Evolutionary conservation across 2,329 filamentous ascomycete species (phyloP).

Genomic region (Ceratocystiopsis sp.): DNA sequence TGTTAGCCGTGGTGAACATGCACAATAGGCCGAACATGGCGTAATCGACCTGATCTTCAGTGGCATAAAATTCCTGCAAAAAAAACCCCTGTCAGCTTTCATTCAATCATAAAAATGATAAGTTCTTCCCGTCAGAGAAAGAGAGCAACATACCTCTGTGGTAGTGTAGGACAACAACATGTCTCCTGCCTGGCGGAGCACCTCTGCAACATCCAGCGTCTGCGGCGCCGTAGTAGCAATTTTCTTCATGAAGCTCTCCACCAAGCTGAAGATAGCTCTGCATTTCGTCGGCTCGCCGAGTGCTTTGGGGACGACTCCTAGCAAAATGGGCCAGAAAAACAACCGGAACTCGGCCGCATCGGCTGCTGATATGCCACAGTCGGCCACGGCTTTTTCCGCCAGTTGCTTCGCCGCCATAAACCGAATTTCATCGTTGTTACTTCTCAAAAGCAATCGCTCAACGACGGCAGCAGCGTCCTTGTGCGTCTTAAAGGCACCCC

Average conservation of each 20-base stretch:
- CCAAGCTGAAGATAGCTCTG: constrained; percentile 27
- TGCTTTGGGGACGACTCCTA: constrained; percentile 20
- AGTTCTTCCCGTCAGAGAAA: not conserved
- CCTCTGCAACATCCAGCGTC: constrained; percentile 14
- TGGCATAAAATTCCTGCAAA: too few relatives aligned
- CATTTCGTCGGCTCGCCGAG: constrained; percentile 18
- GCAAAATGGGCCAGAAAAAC: constrained; percentile 30
- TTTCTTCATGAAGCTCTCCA: constrained; percentile 22
- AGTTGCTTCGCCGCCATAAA: constrained; percentile 20
- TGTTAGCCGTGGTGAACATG: constrained; percentile 17
- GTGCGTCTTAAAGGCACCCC: constrained; percentile 20
- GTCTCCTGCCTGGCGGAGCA: constrained; percentile 12
- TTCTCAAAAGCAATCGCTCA: constrained; percentile 20
- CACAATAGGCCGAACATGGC: constrained; percentile 20
- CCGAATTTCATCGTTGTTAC: constrained; percentile 20
- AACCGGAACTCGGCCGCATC: constrained; percentile 22
- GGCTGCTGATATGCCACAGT: constrained; percentile 12
- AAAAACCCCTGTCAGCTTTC: not conserved
- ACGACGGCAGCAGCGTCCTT: constrained; percentile 14
- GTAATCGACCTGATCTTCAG: constrained; percentile 12
- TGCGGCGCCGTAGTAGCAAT: constrained; percentile 19
- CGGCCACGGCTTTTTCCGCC: constrained; percentile 11
- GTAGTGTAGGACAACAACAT: constrained; percentile 16
- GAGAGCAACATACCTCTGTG: constrained; percentile 13
- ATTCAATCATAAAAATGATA: constrained; percentile 2